Conservation (phyloP, 371 early-diverging fungal genomes). For the Actinomucor elegans region DNA sequence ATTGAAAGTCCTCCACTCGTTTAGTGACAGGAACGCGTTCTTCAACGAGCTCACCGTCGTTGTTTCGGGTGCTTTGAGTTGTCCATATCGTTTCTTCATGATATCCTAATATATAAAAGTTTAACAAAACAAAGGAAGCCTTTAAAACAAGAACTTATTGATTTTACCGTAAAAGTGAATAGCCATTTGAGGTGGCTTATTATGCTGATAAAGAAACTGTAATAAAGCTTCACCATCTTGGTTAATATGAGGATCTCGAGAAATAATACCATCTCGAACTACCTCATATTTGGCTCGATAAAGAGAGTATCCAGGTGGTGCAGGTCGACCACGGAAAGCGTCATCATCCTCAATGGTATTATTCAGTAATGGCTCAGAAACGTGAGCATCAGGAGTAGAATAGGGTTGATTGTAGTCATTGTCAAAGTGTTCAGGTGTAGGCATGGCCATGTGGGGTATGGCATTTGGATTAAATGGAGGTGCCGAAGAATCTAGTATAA, state of each 20-base stretch:
- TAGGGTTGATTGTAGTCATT: neutral
- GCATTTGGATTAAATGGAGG: constrained; percentile 7
- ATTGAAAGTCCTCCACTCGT: constrained; percentile 37
- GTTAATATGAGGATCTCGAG: constrained; percentile 44
- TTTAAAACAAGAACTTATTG: too few species aligned
- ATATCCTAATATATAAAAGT: constrained; percentile 25
- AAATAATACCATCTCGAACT: constrained; percentile 22
- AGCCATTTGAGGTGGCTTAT: constrained; percentile 33
- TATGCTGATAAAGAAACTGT: constrained; percentile 43
- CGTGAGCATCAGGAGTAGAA: constrained; percentile 3
- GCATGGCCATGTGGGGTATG: neutral
- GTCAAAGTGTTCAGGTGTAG: neutral
- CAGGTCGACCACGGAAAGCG: constrained; percentile 29
- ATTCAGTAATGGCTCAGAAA: neutral
- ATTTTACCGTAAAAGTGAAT: constrained; percentile 41
- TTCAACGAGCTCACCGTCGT: constrained; percentile 32
- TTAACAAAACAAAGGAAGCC: too few species aligned
- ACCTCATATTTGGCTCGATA: constrained; percentile 32
- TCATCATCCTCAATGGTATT: constrained; percentile 3
- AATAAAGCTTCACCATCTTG: constrained; percentile 44
- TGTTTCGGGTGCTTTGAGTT: constrained; percentile 25
- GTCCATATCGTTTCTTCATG: constrained; percentile 45
- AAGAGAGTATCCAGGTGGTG: constrained; percentile 42
- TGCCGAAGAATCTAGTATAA: constrained; percentile 9
- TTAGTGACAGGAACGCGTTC: constrained; percentile 25